Conservation (phyloP, 495 filamentous ascomycete genomes). For the Aspergillus coremiiformis region DNA sequence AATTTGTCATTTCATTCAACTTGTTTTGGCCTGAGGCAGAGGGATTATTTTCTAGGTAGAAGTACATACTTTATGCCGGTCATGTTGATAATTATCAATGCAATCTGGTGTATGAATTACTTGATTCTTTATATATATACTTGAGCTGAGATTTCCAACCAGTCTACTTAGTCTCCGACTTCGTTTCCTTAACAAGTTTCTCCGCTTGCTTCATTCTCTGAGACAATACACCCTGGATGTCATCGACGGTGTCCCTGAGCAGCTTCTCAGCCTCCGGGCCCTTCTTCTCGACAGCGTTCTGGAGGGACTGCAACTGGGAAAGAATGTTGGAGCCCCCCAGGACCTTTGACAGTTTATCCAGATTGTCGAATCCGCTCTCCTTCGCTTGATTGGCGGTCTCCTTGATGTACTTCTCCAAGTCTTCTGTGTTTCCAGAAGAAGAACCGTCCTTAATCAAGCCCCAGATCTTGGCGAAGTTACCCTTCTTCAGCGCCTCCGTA, state of each 20-base stretch:
- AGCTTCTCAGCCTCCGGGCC: constrained; percentile 54
- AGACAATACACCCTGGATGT: constrained; percentile 35
- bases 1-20: neutral
- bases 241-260: constrained; percentile 51
- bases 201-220: neutral
- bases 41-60: too few species aligned
- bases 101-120: too few species aligned
- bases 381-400: constrained; percentile 47
- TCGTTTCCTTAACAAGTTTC: neutral
- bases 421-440: constrained; percentile 45
- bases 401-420: constrained; percentile 52
- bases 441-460: constrained; percentile 47
- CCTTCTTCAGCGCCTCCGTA: constrained; percentile 49
- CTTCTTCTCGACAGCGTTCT: constrained; percentile 48
- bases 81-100: too few species aligned
- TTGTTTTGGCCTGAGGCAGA: neutral
- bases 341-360: constrained; percentile 46
- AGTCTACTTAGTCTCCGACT: neutral
- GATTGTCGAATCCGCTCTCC: constrained; percentile 26
- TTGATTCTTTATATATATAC: too few species aligned
- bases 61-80: too few species aligned
- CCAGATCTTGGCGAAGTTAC: constrained; percentile 48
- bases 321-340: constrained; percentile 48
- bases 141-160: too few species aligned
- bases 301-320: constrained; percentile 47